Percentiles rank a stretch among this genome's conserved stretches.
Evolutionary conservation across 495 filamentous ascomycete genomes (phyloP).

Genomic region (Darksidea phi): DNA sequence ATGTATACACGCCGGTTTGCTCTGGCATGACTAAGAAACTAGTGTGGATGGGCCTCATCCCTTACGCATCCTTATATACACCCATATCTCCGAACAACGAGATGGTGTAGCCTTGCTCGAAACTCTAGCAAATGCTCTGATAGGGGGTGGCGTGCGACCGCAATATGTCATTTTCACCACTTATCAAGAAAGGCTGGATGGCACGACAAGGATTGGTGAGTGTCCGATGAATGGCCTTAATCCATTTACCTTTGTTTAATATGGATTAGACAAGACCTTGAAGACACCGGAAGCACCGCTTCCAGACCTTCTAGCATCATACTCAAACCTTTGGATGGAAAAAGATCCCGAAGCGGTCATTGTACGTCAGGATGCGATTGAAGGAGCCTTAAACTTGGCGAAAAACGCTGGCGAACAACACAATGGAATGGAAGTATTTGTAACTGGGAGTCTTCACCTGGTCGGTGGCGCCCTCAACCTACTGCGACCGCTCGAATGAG

Average conservation of each 20-base stretch:
- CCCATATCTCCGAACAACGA: slow-evolving; percentile 46
- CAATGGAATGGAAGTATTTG: slow-evolving; percentile 48
- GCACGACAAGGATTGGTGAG: slow-evolving; percentile 6
- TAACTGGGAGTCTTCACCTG: slow-evolving; percentile 64
- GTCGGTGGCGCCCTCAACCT: slow-evolving; percentile 57
- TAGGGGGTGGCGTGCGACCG: slow-evolving; percentile 30
- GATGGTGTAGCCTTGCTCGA: slow-evolving; percentile 43
- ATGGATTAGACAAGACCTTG: slow-evolving; percentile 37
- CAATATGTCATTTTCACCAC: slow-evolving; percentile 39
- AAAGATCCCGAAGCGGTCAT: not conserved
- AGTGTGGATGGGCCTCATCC: not conserved
- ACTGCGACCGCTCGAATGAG: slow-evolving; percentile 23
- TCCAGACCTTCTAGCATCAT: slow-evolving; percentile 30
- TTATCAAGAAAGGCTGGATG: slow-evolving; percentile 19
- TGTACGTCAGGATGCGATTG: not conserved
- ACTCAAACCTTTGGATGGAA: slow-evolving; percentile 1
- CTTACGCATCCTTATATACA: slow-evolving; percentile 37
- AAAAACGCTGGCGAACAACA: slow-evolving; percentile 36
- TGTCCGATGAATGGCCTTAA: not conserved
- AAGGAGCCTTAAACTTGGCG: slow-evolving; percentile 31
- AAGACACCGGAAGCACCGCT: slow-evolving; percentile 34
- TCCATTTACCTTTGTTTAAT: slow-evolving; percentile 9
- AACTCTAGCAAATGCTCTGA: slow-evolving; percentile 39
- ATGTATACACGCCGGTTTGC: not conserved
- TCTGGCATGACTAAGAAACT: not conserved